Base-by-base conservation (phyloP, 148 eudicot genomes). In the Silene conica region DNA sequence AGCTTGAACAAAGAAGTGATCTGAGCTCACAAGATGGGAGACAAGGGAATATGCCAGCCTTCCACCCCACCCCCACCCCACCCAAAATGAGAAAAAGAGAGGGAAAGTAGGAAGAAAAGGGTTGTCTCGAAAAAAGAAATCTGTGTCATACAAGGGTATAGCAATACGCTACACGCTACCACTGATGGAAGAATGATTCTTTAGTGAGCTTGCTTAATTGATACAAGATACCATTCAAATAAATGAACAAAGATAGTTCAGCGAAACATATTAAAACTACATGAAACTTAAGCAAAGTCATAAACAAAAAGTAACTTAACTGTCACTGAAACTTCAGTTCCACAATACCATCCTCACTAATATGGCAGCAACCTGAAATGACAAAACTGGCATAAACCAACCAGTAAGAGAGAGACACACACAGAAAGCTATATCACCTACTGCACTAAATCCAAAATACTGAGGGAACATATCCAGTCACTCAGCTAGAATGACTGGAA, bases 361-460 rank as follows among this genome's bases (percentile, higher is more conserved):
- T 50, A 50, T 50, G 55, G 55, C 55, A 50, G 55, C 92, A 84
- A 81, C 88, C 89, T 86, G 91, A 87, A 91, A 88, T 80, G 69
- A 79, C 75, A 82, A 80, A 80, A 78, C 86, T 72, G 85, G 86
- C 86, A 89, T 87, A 84, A 88, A 90, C 83, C 80, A 79, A 78
- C 87, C 87, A 69, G 81, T 79, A 82, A 77, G 70, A 50, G 82
- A 81, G 76, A 83, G 78, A 78, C 78, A 72, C 73, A 82, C 72
- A 74, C 1, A 9, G 82, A 82, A 77, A 78, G 83, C 83, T 79
- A 77, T 67, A 80, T 89, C 86, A 89, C 84, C 89, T 77, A 85
- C 63, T 71, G 74, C 82, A 75, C 94, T 80, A 82, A 78, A 54
- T 26, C 77, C 58, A 80, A 50, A 78, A 70, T 73, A 82, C 83